Evolutionary conservation across 2,329 filamentous ascomycete species (phyloP).

Genomic region (Chrysoporthe deuterocubensis): DNA sequence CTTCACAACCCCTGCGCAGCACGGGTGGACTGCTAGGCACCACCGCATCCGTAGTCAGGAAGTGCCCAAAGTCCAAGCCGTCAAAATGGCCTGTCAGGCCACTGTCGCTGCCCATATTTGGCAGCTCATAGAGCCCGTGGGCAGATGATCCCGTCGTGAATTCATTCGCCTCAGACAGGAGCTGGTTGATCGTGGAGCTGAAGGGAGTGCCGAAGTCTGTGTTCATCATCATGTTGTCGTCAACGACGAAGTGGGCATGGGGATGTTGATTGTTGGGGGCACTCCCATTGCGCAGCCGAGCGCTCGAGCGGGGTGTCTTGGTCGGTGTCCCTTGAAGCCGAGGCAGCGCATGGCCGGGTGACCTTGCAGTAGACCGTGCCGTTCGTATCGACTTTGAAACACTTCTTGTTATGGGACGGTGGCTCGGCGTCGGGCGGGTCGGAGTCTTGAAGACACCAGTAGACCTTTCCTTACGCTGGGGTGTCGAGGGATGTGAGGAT

Average conservation of each 20-base stretch:
- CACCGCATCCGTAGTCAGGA: slow-evolving; percentile 51
- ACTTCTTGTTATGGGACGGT: slow-evolving; percentile 64
- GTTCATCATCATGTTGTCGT: slow-evolving; percentile 36
- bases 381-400: slow-evolving; percentile 61
- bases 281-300: slow-evolving; percentile 47
- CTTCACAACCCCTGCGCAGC: slow-evolving; percentile 31
- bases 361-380: slow-evolving; percentile 45
- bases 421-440: slow-evolving; percentile 63
- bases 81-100: slow-evolving; percentile 35
- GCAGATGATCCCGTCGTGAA: slow-evolving; percentile 47
- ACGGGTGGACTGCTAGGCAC: slow-evolving; percentile 55
- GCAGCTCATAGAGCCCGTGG: slow-evolving; percentile 48
- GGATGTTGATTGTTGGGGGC: slow-evolving; percentile 32
- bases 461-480: slow-evolving; percentile 53
- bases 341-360: slow-evolving; percentile 47
- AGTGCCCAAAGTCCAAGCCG: slow-evolving; percentile 51
- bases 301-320: slow-evolving; percentile 44
- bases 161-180: slow-evolving; percentile 61
- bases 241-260: slow-evolving; percentile 41
- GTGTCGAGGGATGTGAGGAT: slow-evolving; percentile 56
- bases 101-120: slow-evolving; percentile 42
- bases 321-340: slow-evolving; percentile 53
- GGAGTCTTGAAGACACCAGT: slow-evolving; percentile 63
- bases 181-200: slow-evolving; percentile 64
- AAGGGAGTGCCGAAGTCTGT: slow-evolving; percentile 57